These are phyloP conservation scores for Penicillium argentinense DNA, from an alignment of 495 filamentous ascomycete species.

Conservation along the genomic window DNA sequence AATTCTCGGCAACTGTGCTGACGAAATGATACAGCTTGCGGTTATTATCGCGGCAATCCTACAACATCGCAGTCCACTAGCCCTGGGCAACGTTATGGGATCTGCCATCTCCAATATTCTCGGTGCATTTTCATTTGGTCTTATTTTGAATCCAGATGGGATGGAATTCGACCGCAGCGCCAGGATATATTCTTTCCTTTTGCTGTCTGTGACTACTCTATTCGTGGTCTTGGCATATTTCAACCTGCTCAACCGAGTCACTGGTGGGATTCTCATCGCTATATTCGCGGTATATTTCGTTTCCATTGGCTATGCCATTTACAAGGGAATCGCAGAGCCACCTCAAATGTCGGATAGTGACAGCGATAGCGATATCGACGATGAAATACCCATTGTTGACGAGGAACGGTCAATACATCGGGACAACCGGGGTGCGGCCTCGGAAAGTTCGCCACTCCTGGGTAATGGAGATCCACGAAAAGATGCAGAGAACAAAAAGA, in stretches of 20 bases:
- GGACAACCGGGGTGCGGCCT: background rate
- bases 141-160: conserved; percentile 35
- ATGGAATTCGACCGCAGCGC: conserved; percentile 45
- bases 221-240: conserved; percentile 34
- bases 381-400: background rate
- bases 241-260: conserved; percentile 23
- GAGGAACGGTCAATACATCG: too few species aligned
- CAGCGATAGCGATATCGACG: conserved; percentile 20
- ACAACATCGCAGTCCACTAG: conserved; percentile 47
- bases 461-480: background rate
- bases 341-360: conserved; percentile 40
- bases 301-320: conserved; percentile 47
- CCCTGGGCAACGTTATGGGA: conserved; percentile 55
- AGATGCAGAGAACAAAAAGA: background rate
- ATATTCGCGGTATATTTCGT: conserved; percentile 48
- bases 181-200: conserved; percentile 45
- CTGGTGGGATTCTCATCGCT: conserved; percentile 40
- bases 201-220: conserved; percentile 40
- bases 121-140: conserved; percentile 54
- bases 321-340: conserved; percentile 36
- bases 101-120: conserved; percentile 58
- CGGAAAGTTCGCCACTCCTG: conserved; percentile 20
- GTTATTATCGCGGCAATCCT: conserved; percentile 51
- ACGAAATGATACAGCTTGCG: conserved; percentile 41
- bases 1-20: background rate